Evolutionary conservation across 345 rosid species (phyloP).

Genomic region (Euphorbia peplus): DNA sequence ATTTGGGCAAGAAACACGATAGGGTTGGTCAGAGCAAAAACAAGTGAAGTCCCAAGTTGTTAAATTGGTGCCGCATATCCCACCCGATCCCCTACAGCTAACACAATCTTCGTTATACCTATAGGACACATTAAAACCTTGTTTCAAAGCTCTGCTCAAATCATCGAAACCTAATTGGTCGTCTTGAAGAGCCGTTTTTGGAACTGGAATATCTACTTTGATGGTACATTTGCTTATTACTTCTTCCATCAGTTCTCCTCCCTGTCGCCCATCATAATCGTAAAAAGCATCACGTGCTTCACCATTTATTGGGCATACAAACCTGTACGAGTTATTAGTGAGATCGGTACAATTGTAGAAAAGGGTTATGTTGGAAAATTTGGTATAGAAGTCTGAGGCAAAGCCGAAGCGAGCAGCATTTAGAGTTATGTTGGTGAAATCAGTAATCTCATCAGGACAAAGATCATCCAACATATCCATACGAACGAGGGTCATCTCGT

Average conservation of each 20-base stretch:
- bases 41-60: slow-evolving; percentile 28
- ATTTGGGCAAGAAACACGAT: background rate
- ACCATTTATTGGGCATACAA: background rate
- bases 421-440: background rate
- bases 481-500: slow-evolving; percentile 23
- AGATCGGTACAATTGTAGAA: slow-evolving; percentile 23
- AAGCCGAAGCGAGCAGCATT: background rate
- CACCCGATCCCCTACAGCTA: slow-evolving; percentile 22
- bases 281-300: background rate
- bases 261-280: background rate
- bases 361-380: slow-evolving; percentile 22
- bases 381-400: background rate
- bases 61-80: slow-evolving; percentile 44
- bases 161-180: no score
- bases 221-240: background rate
- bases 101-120: slow-evolving; percentile 13
- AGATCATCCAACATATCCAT: background rate
- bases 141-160: no score
- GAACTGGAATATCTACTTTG: background rate
- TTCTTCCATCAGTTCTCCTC: background rate
- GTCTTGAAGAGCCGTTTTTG: background rate
- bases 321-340: background rate
- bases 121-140: slow-evolving; percentile 30
- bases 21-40: slow-evolving; percentile 24
- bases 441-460: slow-evolving; percentile 21